Conservation (phyloP, 805 yeast genomes). For the Priceomyces fermenticarens region DNA sequence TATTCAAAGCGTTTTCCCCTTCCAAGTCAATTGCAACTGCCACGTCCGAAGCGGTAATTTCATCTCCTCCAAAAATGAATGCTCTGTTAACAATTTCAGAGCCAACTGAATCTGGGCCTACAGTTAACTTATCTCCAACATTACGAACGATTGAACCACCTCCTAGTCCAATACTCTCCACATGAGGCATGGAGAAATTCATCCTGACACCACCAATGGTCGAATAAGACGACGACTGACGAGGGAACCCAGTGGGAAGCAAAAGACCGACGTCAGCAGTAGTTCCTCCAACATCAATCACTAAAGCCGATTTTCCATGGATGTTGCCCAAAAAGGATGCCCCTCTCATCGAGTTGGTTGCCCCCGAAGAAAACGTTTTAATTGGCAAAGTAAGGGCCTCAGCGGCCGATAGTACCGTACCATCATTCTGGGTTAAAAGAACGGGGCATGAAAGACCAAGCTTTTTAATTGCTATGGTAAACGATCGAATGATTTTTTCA, state of each 20-base stretch:
- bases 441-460: slow-evolving; percentile 38
- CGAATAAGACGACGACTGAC: slow-evolving; percentile 43
- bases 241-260: slow-evolving; percentile 45
- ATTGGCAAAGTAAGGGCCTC: slow-evolving; percentile 43
- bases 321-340: slow-evolving; percentile 35
- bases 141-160: slow-evolving; percentile 46
- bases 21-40: slow-evolving; percentile 16
- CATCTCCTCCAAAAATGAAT: slow-evolving; percentile 41
- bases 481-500: slow-evolving; percentile 36
- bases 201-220: slow-evolving; percentile 47
- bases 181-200: slow-evolving; percentile 52
- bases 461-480: slow-evolving; percentile 32
- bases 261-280: slow-evolving; percentile 49
- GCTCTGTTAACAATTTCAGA: slow-evolving; percentile 32
- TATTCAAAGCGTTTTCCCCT: slow-evolving; percentile 5
- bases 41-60: slow-evolving; percentile 39
- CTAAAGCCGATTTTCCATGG: slow-evolving; percentile 8
- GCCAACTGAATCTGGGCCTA: slow-evolving; percentile 52
- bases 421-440: slow-evolving; percentile 47
- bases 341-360: slow-evolving; percentile 48
- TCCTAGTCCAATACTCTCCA: slow-evolving; percentile 48
- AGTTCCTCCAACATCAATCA: slow-evolving; percentile 52
- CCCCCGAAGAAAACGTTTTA: slow-evolving; percentile 47
- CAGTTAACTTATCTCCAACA: slow-evolving; percentile 16
- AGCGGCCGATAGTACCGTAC: slow-evolving; percentile 39